Evolutionary conservation across 805 yeast genomes (phyloP), one percentile per base, ranked within the genome.

Genomic region (Spencermartinsiella europaea): DNA sequence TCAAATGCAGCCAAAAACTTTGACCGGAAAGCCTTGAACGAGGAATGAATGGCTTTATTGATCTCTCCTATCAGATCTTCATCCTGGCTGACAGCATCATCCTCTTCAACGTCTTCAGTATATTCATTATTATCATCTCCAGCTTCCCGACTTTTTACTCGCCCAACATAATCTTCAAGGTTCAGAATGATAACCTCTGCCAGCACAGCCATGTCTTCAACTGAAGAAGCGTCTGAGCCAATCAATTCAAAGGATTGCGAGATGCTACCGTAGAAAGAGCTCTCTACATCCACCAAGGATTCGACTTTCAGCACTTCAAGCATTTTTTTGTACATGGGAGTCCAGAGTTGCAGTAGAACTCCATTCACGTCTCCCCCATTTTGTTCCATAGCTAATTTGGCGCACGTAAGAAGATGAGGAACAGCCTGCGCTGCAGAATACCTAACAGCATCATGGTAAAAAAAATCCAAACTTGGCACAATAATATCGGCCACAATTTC

Each of bases 381-480:
- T 14, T 79, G 79, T 38, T 66, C 69, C n/a, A 76, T 74, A 2
- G 76, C 76, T 2, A 65, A 60, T 49, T 73, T 69, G n/a, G 83
- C 73, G 53, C 86, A 79, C 45, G 77, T 68, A 49, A 93, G 69
- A 45, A 91, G 70, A 3, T 88, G 80, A 2, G 97, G 89, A 59
- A 90, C 79, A 3, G 90, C 75, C 51, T 82, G 76, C 2, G 96
- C 90, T 39, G 96, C 89, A n/a, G 91, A 79, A 21, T 85, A 87
- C 56, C 98, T 80, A 4, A 91, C 98, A 34, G 95, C 96, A 64
- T 89, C 96, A 63, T 89, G 96, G 59, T 90, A 76, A 62, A 86
- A 89, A 63, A 91, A 93, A 61, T 83, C 93, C 47, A 93, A 73
- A 2, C 95, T 88, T 4, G 98, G 98, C 22, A 89, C 70, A 7